phyloP scores from a whole-genome alignment of 192 early-diverging fungal genomes.

The Entomortierella chlamydospora region DNA sequence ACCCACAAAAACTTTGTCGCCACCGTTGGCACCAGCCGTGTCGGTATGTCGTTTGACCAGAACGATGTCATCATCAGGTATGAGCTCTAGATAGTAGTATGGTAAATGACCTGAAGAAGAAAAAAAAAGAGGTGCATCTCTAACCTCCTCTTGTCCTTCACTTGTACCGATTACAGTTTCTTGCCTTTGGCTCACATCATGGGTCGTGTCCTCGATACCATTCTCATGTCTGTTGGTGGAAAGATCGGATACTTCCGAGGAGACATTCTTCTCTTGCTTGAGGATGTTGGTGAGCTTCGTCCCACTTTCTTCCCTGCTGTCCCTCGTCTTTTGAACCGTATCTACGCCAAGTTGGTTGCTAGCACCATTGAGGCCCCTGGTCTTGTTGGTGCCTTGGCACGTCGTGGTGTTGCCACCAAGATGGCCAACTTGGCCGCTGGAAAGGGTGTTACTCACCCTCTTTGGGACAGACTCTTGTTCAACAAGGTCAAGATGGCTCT shows the following conservation, averaged over 20 bases:
- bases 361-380: conserved; percentile 72
- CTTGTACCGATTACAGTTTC: conserved; percentile 45
- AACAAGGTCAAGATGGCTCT: conserved; percentile 82
- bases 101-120: no score
- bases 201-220: conserved; percentile 74
- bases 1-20: conserved; percentile 87
- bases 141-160: no score
- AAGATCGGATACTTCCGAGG: conserved; percentile 77
- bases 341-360: conserved; percentile 72
- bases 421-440: conserved; percentile 66
- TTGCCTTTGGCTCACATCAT: conserved; percentile 94
- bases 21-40: conserved; percentile 53
- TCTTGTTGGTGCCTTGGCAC: conserved; percentile 61
- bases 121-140: no score
- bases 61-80: conserved; percentile 51
- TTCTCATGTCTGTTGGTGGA: conserved; percentile 68
- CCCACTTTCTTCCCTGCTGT: conserved; percentile 91
- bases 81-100: no score
- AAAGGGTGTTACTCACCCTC: conserved; percentile 69
- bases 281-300: conserved; percentile 81
- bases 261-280: conserved; percentile 76
- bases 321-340: conserved; percentile 92
- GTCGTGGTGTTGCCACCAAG: conserved; percentile 73
- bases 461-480: conserved; percentile 93
- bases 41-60: conserved; percentile 23